phyloP scores from a whole-genome alignment of 345 rosid genomes.

The Eucalyptus paniculata region DNA sequence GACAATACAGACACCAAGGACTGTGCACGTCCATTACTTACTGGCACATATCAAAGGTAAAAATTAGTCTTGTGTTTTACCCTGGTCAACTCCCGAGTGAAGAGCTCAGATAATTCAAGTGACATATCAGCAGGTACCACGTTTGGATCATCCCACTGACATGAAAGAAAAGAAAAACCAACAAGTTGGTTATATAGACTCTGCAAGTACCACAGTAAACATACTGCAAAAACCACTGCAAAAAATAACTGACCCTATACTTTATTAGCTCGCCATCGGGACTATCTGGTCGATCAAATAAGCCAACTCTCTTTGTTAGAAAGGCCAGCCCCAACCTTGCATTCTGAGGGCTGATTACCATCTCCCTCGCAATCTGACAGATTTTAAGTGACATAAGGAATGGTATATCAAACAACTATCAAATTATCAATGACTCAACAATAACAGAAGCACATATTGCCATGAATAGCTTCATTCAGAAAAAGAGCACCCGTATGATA shows the following conservation, averaged over 20 bases:
- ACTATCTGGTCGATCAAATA: conserved; percentile 57
- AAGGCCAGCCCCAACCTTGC: conserved; percentile 63
- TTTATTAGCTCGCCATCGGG: conserved; percentile 69
- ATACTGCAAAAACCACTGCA: neutral
- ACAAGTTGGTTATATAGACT: neutral
- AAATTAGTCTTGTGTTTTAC: conserved; percentile 14
- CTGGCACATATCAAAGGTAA: neutral
- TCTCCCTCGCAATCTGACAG: conserved; percentile 84
- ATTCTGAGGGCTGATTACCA: conserved; percentile 96
- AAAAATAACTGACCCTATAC: conserved; percentile 46
- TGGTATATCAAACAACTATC: neutral
- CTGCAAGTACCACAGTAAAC: neutral
- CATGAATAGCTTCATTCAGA: neutral
- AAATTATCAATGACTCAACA: neutral
- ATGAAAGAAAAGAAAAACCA: neutral
- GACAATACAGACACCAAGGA: neutral
- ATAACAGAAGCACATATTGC: neutral
- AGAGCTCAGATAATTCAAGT: conserved; percentile 84
- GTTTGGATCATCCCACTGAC: conserved; percentile 88
- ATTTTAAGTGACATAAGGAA: neutral
- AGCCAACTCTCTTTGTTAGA: conserved; percentile 70
- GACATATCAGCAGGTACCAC: conserved; percentile 87
- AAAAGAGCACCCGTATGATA: neutral
- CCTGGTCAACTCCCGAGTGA: conserved; percentile 80
- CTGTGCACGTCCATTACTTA: neutral